Evolutionary conservation across 2,329 filamentous ascomycete genomes (phyloP), one percentile per base, ranked within the genome.

Genomic region (Neonectria magnoliae): DNA sequence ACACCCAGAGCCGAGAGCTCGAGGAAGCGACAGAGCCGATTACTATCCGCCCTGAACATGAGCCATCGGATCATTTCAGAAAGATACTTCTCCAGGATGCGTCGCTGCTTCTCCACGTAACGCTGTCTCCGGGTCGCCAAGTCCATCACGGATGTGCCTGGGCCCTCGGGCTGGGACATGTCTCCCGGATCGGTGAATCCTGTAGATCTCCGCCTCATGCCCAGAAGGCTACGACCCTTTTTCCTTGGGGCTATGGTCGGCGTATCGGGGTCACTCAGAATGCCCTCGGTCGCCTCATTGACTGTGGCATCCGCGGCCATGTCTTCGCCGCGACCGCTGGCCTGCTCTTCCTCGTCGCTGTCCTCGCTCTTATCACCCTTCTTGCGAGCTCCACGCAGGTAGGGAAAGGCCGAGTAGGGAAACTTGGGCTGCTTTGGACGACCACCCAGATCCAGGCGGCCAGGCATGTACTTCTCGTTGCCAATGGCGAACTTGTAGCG

Each of bases 11-110:
- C 95, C 20, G 96, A 99, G 9, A 99, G 84, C 77, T 99, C 96
- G 2, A 99, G 83, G 77, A 99, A 99, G 69, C 97, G 96, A 81
- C 96, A 99, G 4, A 99, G 84, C 10, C 96, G 90, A 75, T 98
- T 98, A 80, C 94, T 98, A 79, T 98, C 95, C 7, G 96, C 90
- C 50, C 95, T 89, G 81, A 99, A 99, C 80, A 99, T 98, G 73
- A 99, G 89, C 87, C 95, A 98, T 59, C 93, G 90, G 65, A 98
- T 95, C 90, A 98, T 93, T 74, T 95, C 92, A 68, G 95, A 93
- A 20, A 99, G 83, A 76, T 99, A 99, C 53, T 90, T 89, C 76
- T 98, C 96, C 33, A 99, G 83, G 76, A 93, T 93, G 72, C 90
- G 91, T 61, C 95, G 88, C 79, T 98, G 94, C 66, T 88, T 90